Percentiles rank a stretch among this genome's conserved stretches.
These are phyloP conservation scores for Cladosporium sp. DNA, from an alignment of 2,329 filamentous ascomycete genomes.

Conservation along the genomic window DNA sequence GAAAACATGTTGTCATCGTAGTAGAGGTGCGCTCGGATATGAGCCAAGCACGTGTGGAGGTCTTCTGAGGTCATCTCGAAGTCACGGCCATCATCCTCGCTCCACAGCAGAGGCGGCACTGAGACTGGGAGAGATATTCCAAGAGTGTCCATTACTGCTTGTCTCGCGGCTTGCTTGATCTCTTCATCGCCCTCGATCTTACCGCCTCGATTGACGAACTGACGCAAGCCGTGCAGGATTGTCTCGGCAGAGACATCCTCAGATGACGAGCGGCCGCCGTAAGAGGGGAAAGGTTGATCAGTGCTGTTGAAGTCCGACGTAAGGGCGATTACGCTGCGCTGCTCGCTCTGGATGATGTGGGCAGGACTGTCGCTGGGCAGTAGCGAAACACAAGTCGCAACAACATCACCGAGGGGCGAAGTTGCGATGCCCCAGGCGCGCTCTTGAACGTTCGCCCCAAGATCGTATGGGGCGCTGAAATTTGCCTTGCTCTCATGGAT, in stretches of 20 bases:
- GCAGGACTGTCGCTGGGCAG: slow-evolving; percentile 61
- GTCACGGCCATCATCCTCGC: not conserved
- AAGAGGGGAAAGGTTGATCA: not conserved
- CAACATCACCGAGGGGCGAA: slow-evolving; percentile 49
- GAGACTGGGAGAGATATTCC: not conserved
- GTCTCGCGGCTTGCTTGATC: not conserved
- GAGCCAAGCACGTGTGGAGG: not conserved
- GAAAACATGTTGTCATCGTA: slow-evolving; percentile 2
- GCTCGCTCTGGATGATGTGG: slow-evolving; percentile 49
- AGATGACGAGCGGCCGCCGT: not conserved
- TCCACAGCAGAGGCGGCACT: not conserved
- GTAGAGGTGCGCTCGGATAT: not conserved
- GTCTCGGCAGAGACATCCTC: slow-evolving; percentile 9
- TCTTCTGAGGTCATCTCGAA: slow-evolving; percentile 4
- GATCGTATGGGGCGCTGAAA: slow-evolving; percentile 52
- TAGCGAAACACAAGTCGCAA: slow-evolving; percentile 52
- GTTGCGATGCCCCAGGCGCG: slow-evolving; percentile 56
- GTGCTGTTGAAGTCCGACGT: not conserved
- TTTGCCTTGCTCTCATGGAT: slow-evolving; percentile 39
- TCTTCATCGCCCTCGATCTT: not conserved
- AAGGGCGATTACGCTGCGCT: slow-evolving; percentile 3
- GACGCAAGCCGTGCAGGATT: not conserved
- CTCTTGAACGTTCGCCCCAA: slow-evolving; percentile 51
- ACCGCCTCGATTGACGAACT: not conserved
- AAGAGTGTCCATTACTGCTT: not conserved